Percentiles rank a stretch among this genome's conserved stretches.
Conservation (phyloP, 129 eudicot species). For the Arctium lappa region DNA sequence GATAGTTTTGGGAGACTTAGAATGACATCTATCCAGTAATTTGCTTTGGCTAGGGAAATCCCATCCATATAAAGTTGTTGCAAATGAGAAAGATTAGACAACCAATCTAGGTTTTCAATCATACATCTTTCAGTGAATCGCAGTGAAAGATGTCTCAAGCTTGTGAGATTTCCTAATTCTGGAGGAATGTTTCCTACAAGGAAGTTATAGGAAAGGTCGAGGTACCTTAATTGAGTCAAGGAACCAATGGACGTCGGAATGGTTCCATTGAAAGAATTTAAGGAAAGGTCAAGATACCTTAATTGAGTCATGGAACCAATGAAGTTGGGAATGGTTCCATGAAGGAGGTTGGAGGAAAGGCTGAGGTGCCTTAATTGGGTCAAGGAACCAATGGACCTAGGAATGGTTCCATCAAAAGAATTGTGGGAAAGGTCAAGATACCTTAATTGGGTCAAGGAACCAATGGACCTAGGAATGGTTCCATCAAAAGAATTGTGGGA, state of each 20-base stretch:
- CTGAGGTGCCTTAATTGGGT: no score
- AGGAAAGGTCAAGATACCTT: background rate
- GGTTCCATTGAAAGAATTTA: background rate
- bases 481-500: no score
- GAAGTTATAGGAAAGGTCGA: background rate
- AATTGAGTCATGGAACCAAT: no score
- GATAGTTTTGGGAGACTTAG: background rate
- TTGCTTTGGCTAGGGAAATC: slow-evolving; percentile 6
- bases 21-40: slow-evolving; percentile 16
- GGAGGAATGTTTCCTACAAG: slow-evolving; percentile 17
- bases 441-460: no score
- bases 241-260: slow-evolving; percentile 17
- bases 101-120: slow-evolving; percentile 19
- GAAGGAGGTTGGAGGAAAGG: no score
- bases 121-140: background rate
- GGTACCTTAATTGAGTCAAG: background rate
- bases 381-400: no score
- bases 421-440: no score
- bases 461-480: no score
- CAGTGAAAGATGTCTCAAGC: background rate
- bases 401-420: no score
- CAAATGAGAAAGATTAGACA: slow-evolving; percentile 13
- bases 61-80: background rate
- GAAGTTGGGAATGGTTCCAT: background rate
- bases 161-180: slow-evolving; percentile 31